phyloP scores from a whole-genome alignment of 176 grass and related monocot species.

The Ananas comosus region DNA sequence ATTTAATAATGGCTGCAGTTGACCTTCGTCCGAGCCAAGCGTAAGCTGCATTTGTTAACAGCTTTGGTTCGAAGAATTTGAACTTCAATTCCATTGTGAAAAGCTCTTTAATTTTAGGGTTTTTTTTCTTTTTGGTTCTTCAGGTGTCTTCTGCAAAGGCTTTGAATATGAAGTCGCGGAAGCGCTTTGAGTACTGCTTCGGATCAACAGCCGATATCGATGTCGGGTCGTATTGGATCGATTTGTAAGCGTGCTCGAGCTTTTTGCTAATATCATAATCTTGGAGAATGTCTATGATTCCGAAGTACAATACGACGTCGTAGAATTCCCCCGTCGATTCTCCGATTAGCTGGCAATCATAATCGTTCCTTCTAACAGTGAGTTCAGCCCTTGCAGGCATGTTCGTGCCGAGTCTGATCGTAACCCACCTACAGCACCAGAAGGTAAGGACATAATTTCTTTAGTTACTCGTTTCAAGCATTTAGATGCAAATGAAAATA shows the following conservation, averaged over 20 bases:
- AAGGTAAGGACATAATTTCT: not conserved
- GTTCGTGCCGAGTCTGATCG: conserved; percentile 10
- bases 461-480: not conserved
- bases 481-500: not conserved
- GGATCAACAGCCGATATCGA: conserved; percentile 28
- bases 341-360: conserved; percentile 12
- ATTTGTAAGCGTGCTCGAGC: conserved; percentile 24
- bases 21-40: not conserved
- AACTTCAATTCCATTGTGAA: not conserved
- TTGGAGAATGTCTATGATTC: conserved; percentile 29
- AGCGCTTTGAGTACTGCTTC: conserved; percentile 23
- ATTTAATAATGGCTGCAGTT: not conserved
- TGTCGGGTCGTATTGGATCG: conserved; percentile 18
- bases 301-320: conserved; percentile 20
- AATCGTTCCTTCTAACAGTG: conserved; percentile 2
- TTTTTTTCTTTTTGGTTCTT: not conserved
- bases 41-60: not conserved
- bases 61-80: not conserved
- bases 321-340: conserved; percentile 15
- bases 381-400: conserved; percentile 20
- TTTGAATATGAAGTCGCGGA: conserved; percentile 23
- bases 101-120: not conserved
- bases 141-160: conserved; percentile 18
- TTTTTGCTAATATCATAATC: conserved; percentile 31
- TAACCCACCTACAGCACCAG: not conserved